These are phyloP conservation scores for Passalora sequoiae DNA, from an alignment of 2,329 filamentous ascomycete genomes.

Conservation along the genomic window DNA sequence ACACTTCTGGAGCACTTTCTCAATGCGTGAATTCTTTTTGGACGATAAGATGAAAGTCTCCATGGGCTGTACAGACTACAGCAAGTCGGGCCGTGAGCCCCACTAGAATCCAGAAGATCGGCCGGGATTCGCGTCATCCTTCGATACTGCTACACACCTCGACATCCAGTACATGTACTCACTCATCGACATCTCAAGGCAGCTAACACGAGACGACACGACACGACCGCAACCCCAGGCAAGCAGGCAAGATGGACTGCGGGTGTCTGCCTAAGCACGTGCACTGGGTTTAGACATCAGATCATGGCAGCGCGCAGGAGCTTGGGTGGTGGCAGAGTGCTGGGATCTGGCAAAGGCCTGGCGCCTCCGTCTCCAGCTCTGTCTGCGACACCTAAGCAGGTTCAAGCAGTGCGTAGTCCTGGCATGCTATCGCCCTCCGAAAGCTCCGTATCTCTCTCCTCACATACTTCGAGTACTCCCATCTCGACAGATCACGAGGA, in stretches of 20 bases:
- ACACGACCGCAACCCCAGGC: too few relatives aligned
- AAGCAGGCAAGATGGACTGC: constrained; percentile 5
- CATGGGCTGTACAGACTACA: too few relatives aligned
- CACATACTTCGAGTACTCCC: constrained; percentile 67
- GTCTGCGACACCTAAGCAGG: constrained; percentile 36
- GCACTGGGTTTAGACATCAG: neutral
- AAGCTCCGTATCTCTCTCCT: constrained; percentile 74
- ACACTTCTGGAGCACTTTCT: too few relatives aligned
- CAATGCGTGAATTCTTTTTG: too few relatives aligned
- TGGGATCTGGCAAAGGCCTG: constrained; percentile 80
- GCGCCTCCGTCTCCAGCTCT: constrained; percentile 50
- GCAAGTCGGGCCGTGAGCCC: too few relatives aligned
- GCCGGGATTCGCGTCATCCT: too few relatives aligned
- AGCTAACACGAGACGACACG: too few relatives aligned
- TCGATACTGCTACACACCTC: too few relatives aligned
- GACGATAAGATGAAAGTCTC: too few relatives aligned
- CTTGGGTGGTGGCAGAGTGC: constrained; percentile 83
- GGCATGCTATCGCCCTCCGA: constrained; percentile 56
- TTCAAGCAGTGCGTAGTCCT: constrained; percentile 29
- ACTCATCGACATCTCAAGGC: too few relatives aligned
- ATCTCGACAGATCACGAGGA: constrained; percentile 70
- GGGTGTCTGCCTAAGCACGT: neutral
- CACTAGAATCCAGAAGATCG: too few relatives aligned
- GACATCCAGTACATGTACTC: too few relatives aligned
- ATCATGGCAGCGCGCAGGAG: constrained; percentile 75